These are phyloP conservation scores for Chimonanthus salicifolius DNA, from an alignment of 164 flowering plant species.

Conservation along the genomic window DNA sequence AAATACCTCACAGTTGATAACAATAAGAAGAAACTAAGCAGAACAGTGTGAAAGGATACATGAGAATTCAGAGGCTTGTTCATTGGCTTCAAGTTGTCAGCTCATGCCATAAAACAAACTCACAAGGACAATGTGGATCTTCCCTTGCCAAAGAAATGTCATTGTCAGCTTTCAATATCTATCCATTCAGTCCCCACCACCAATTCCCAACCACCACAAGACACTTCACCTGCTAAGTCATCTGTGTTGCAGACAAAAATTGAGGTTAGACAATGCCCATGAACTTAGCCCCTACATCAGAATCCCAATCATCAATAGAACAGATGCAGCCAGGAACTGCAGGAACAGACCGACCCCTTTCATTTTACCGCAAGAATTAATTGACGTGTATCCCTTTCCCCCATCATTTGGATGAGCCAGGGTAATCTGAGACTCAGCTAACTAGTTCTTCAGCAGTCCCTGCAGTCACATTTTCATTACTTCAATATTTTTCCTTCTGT, in stretches of 20 bases:
- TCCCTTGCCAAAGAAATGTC: background rate
- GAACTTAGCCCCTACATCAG: background rate
- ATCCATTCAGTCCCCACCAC: background rate
- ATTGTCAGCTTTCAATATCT: background rate
- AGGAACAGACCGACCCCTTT: background rate
- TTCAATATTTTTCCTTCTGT: background rate
- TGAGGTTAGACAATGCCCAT: background rate
- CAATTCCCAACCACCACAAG: background rate
- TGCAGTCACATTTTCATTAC: background rate
- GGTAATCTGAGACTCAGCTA: background rate
- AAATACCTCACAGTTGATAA: constrained; percentile 3
- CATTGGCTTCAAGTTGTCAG: background rate
- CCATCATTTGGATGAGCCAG: background rate
- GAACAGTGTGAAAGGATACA: constrained; percentile 4
- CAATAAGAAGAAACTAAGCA: constrained; percentile 5
- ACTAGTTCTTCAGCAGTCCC: background rate
- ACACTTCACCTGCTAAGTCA: background rate
- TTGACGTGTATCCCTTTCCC: background rate
- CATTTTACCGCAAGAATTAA: background rate
- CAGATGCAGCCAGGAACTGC: background rate
- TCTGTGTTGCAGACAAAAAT: background rate
- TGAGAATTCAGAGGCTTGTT: constrained; percentile 10
- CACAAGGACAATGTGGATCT: background rate
- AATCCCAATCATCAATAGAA: background rate
- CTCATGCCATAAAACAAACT: background rate